phyloP scores from a whole-genome alignment of 2,329 filamentous ascomycete species.

The Diaporthe helianthi region DNA sequence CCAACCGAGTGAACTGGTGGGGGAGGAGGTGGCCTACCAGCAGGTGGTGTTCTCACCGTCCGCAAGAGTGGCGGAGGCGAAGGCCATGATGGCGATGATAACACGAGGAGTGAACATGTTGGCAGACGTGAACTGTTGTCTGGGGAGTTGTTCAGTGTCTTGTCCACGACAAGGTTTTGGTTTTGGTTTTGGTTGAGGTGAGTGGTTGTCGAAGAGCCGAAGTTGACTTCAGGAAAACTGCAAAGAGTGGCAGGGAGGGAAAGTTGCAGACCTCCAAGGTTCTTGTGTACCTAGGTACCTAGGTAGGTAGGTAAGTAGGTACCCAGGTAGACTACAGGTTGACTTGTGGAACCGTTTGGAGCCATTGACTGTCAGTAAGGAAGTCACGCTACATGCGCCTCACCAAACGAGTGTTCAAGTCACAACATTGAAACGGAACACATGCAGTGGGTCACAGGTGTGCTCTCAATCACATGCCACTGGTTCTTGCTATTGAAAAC shows the following conservation, averaged over 20 bases:
- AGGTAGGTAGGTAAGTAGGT: no score
- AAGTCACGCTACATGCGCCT: no score
- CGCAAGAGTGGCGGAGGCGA: not conserved
- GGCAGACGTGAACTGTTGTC: not conserved
- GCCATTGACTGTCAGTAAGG: no score
- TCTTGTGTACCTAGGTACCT: no score
- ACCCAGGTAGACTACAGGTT: no score
- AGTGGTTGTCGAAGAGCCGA: not conserved
- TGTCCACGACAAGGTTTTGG: not conserved
- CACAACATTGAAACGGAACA: no score
- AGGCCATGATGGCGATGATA: not conserved
- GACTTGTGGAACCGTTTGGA: no score
- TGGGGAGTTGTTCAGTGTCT: not conserved
- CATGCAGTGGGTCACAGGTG: no score
- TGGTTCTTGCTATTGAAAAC: no score
- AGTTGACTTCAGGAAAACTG: not conserved
- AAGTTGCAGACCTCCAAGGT: not conserved
- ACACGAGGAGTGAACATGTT: not conserved
- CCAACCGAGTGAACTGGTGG: not conserved
- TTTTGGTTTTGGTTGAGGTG: not conserved
- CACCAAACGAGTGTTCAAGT: no score
- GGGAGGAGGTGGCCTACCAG: not conserved
- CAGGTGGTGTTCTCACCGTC: constrained; percentile 11
- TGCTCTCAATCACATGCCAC: no score
- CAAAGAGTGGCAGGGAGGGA: not conserved